Conservation (phyloP, 2,329 filamentous ascomycete species). For the Venturia pyrina region DNA sequence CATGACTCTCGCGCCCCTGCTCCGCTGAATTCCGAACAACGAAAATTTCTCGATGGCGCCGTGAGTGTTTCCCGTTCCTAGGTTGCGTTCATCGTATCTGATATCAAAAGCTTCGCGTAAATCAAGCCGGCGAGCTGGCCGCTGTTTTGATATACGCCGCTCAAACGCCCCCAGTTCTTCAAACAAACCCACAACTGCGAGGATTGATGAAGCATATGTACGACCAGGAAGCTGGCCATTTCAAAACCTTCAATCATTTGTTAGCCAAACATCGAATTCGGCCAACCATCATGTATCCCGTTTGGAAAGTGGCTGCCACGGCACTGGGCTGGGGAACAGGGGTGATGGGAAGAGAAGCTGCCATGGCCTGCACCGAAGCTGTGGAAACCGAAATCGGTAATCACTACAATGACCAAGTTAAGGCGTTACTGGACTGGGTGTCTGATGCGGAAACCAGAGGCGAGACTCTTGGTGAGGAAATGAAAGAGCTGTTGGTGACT, state of each 20-base stretch:
- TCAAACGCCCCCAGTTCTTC: constrained; percentile 72
- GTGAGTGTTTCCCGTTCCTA: constrained; percentile 12
- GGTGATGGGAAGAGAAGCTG: constrained; percentile 79
- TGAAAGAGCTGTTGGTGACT: constrained; percentile 61
- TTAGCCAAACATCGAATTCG: constrained; percentile 80
- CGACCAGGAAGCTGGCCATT: constrained; percentile 85
- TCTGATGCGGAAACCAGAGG: constrained; percentile 64
- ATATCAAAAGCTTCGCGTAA: constrained; percentile 64
- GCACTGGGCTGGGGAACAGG: constrained; percentile 84
- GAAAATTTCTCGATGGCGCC: constrained; percentile 28
- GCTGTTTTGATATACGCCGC: constrained; percentile 88
- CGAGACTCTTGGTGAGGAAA: constrained; percentile 69
- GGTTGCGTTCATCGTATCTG: not conserved
- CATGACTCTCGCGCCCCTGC: not conserved
- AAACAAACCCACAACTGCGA: constrained; percentile 74
- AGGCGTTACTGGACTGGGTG: constrained; percentile 71
- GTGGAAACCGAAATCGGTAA: constrained; percentile 96
- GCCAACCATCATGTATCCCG: constrained; percentile 82
- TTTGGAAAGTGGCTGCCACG: constrained; percentile 75
- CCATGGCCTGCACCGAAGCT: constrained; percentile 97
- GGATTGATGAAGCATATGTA: constrained; percentile 97
- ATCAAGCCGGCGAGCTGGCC: constrained; percentile 95
- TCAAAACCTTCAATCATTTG: constrained; percentile 74
- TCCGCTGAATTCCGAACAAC: constrained; percentile 23
- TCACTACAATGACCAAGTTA: constrained; percentile 91